Base-by-base conservation (phyloP, 768 basidiomycete species). In the Kwoniella dejecticola region DNA sequence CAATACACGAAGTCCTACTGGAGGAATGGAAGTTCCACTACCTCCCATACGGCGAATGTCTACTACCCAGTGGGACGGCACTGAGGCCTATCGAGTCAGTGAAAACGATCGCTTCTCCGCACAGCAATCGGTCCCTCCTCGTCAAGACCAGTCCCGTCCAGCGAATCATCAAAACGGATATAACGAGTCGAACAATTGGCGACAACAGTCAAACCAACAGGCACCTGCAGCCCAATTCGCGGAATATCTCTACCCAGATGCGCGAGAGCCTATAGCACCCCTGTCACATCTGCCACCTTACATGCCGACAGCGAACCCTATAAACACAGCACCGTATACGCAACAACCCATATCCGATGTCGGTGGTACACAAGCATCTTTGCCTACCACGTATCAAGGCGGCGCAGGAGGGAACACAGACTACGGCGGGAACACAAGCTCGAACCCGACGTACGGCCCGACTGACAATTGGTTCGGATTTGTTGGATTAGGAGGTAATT, bases 391-490 rank as follows among this genome's bases (percentile, higher is more conserved):
- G n/a, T 15, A n/a, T 23, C 17, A 10, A 30, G 53, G 53, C 17
- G 33, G 33, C 15, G 15, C 7, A 7, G 33, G 7, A 7, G 33
- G 33, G 33, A 15, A 36, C 7, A 7, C 33, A 7, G 33, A 36
- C 15, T 36, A 7, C 33, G 15, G 7, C 7, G 7, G 7, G 33
- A 36, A 36, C 33, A 7, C 33, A 36, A 36, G 33, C 33, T 36
- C 23, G 24, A 26, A 8, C 54, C 48, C 59, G 0, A 67, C 67
- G 7, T 73, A 68, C 33, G 57, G 62, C 15, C 60, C 68, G 15
- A 52, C 70, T 31, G 72, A 74, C 49, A 70, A 71, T 41, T 71
- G 69, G 72, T 74, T 74, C 30, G 69, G 66, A 6, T 26, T 38
- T 21, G 41, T 46, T n/a, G 36, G 47, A 17, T 21, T 31, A n/a